Evolutionary conservation across 2,329 filamentous ascomycete genomes (phyloP).

Genomic region (Botrytis medusae): DNA sequence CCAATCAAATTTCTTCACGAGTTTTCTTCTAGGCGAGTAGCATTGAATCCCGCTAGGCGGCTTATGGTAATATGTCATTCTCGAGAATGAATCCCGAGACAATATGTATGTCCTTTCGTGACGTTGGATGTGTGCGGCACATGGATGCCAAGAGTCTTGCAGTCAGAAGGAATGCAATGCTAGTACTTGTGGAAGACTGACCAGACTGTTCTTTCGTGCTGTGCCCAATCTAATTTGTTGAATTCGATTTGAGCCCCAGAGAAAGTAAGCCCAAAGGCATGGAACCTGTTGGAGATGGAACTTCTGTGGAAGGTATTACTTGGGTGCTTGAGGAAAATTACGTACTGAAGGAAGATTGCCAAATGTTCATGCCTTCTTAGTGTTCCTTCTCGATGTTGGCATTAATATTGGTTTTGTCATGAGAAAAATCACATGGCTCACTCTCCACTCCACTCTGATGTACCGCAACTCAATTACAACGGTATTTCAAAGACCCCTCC

Average conservation of each 20-base stretch:
- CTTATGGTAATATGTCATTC: background rate
- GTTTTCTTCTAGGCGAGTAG: background rate
- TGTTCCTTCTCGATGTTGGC: background rate
- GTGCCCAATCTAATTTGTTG: background rate
- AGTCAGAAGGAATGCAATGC: background rate
- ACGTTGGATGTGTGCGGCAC: constrained; percentile 16
- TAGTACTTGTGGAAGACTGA: background rate
- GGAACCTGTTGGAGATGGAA: background rate
- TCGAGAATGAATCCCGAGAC: constrained; percentile 6
- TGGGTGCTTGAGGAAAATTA: background rate
- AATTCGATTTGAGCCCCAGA: background rate
- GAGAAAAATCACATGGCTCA: background rate
- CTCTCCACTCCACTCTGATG: constrained; percentile 6
- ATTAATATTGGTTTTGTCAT: background rate
- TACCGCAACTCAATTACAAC: constrained; percentile 15
- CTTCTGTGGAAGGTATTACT: background rate
- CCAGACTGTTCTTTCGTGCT: background rate
- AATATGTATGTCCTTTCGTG: background rate
- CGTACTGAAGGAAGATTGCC: constrained; percentile 9
- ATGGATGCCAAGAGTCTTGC: constrained; percentile 5
- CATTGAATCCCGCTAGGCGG: background rate
- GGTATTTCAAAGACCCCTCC: constrained; percentile 14
- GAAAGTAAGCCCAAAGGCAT: background rate
- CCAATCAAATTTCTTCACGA: background rate
- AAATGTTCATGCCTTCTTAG: background rate